These are phyloP conservation scores for Coemansia sp. DNA, from an alignment of 192 early-diverging fungal genomes.

Conservation along the genomic window DNA sequence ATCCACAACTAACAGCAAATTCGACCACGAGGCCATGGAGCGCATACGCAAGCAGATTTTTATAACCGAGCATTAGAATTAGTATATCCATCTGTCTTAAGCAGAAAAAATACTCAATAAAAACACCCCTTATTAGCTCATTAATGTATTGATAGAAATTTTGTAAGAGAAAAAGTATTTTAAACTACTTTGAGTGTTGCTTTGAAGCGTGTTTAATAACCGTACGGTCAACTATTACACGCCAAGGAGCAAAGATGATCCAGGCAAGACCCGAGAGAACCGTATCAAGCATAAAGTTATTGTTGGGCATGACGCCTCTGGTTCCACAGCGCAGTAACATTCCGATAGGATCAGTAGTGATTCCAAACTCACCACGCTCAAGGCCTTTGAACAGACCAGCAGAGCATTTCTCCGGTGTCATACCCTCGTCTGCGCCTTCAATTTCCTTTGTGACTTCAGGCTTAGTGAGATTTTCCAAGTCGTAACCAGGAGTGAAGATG, in stretches of 20 bases:
- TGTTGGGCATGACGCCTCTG: slow-evolving; percentile 47
- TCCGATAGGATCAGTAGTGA: slow-evolving; percentile 41
- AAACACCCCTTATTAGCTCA: too few relatives aligned
- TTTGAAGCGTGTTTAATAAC: slow-evolving; percentile 18
- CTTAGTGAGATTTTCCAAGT: slow-evolving; percentile 71
- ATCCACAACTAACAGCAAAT: slow-evolving; percentile 36
- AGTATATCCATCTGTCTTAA: background rate
- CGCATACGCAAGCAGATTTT: slow-evolving; percentile 18
- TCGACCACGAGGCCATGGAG: slow-evolving; percentile 21
- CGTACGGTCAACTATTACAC: slow-evolving; percentile 33
- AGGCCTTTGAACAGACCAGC: slow-evolving; percentile 38
- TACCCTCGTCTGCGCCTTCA: slow-evolving; percentile 62
- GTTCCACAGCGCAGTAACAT: slow-evolving; percentile 39
- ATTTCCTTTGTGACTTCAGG: slow-evolving; percentile 67
- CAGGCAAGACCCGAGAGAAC: slow-evolving; percentile 29
- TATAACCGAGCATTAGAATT: slow-evolving; percentile 3
- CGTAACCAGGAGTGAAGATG: slow-evolving; percentile 69
- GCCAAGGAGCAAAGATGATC: slow-evolving; percentile 46
- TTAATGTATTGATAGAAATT: background rate
- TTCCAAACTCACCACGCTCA: slow-evolving; percentile 43
- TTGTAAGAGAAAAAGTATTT: background rate
- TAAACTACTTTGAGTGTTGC: slow-evolving; percentile 4
- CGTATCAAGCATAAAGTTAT: slow-evolving; percentile 45
- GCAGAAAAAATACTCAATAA: background rate
- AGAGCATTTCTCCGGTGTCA: slow-evolving; percentile 62